phyloP scores from a whole-genome alignment of 805 yeast species.

The Yarrowia sp. region DNA sequence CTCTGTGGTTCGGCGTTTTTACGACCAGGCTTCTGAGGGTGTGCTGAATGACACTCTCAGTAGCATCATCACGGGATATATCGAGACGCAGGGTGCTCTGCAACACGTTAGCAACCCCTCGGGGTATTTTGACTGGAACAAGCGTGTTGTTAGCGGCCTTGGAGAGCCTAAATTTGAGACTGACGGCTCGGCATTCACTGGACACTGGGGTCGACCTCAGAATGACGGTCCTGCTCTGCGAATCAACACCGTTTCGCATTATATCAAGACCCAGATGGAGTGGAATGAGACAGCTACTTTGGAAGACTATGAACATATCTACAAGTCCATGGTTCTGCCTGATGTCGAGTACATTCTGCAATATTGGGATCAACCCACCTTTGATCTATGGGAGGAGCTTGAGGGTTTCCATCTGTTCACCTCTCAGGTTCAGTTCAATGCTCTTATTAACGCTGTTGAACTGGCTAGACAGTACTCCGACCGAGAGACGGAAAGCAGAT shows the following conservation, averaged over 20 bases:
- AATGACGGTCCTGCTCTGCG: slow-evolving; percentile 93
- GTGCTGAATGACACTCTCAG: slow-evolving; percentile 46
- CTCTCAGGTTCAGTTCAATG: slow-evolving; percentile 72
- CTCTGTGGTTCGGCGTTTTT: slow-evolving; percentile 63
- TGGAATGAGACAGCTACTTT: slow-evolving; percentile 46
- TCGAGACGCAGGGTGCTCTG: slow-evolving; percentile 62
- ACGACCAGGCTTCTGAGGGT: slow-evolving; percentile 50
- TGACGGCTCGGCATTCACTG: slow-evolving; percentile 67
- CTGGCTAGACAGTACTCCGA: slow-evolving; percentile 49
- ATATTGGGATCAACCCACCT: slow-evolving; percentile 71
- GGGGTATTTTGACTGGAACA: slow-evolving; percentile 57
- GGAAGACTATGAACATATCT: slow-evolving; percentile 53
- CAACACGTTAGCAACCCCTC: slow-evolving; percentile 75
- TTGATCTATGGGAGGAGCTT: slow-evolving; percentile 94
- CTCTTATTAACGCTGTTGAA: slow-evolving; percentile 63
- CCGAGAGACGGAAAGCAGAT: slow-evolving; percentile 31
- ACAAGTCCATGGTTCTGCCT: slow-evolving; percentile 62
- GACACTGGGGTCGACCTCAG: slow-evolving; percentile 93
- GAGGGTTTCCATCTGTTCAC: slow-evolving; percentile 81
- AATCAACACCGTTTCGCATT: slow-evolving; percentile 66
- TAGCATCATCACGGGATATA: slow-evolving; percentile 61
- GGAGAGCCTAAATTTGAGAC: slow-evolving; percentile 91
- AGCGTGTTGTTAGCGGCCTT: slow-evolving; percentile 54
- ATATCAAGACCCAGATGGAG: slow-evolving; percentile 55
- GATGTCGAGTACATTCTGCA: slow-evolving; percentile 70